Evolutionary conservation across 2,329 filamentous ascomycete genomes (phyloP), one percentile per base, ranked within the genome.

Genomic region (Allantophomopsis lycopodina): DNA sequence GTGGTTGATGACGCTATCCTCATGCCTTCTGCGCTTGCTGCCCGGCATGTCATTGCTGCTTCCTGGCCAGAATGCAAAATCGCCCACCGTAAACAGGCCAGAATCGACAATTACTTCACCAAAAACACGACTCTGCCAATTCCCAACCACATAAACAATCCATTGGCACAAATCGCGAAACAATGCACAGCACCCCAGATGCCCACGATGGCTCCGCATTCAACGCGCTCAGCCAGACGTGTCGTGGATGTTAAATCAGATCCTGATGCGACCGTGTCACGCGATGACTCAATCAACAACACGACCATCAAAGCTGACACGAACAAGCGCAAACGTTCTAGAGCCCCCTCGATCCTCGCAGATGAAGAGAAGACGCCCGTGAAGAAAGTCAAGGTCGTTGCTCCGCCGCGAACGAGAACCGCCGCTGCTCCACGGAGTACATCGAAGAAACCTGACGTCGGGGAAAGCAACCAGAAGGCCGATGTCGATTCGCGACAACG

Each of bases 301-400:
- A 32, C 12, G 39, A 39, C 42, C 40, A 41, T 41, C 36, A 33
- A 43, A 28, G 52, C 57, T 45, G 50, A 51, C 42, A 43, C 53
- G 41, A 60, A 58, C 48, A 62, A 62, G 49, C 64, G 59, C 52
- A 73, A 73, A 57, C 64, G 69, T 46, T 58, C 57, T 37, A 61
- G 69, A 48, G 66, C 23, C 11, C 4, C 71, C 38, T 44, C 57
- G 38, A 51, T 59, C 41, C 62, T 66, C 37, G 57, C 57, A 51
- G 65, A 71, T 40, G 57, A 62, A 49, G 64, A 68, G 45, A 54
- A 58, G 37, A 49, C 63, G 35, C 60, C 62, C 41, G 52, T 59
- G 40, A 76, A 76, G 57, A 68, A 61, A 54, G 55, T 65, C 39
- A 61, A 65, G 44, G 67, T 75, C 48, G 59, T 67, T 17, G 67